Evolutionary conservation across 2,329 filamentous ascomycete genomes (phyloP).

Genomic region (Septoria linicola): DNA sequence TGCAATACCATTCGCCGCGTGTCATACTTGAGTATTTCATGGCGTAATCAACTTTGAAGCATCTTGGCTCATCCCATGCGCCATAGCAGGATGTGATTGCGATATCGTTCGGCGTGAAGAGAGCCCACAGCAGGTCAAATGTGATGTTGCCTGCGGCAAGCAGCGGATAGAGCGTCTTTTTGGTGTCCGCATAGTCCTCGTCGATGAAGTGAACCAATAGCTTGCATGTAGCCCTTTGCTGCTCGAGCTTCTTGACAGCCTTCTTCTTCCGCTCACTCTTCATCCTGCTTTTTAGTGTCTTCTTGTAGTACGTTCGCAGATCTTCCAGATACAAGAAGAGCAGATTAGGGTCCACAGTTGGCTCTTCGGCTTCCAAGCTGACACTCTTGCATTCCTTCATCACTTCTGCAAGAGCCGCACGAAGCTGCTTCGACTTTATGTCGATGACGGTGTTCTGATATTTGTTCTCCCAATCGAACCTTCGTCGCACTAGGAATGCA

Average conservation of each 20-base stretch:
- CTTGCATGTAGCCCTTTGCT: conserved; percentile 66
- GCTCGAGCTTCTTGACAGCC: conserved; percentile 56
- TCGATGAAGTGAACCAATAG: conserved; percentile 75
- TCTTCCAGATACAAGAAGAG: conserved; percentile 70
- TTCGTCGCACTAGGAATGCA: conserved; percentile 77
- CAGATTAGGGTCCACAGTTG: conserved; percentile 56
- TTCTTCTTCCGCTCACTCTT: conserved; percentile 63
- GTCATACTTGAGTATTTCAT: conserved; percentile 68
- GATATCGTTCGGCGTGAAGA: conserved; percentile 84
- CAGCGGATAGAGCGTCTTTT: conserved; percentile 78
- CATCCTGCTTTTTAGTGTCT: conserved; percentile 60
- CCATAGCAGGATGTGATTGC: conserved; percentile 76
- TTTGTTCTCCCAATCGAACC: conserved; percentile 82
- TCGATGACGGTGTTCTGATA: conserved; percentile 73
- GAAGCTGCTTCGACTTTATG: conserved; percentile 78
- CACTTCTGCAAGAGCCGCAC: conserved; percentile 67
- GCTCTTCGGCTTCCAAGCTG: conserved; percentile 76
- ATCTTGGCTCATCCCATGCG: conserved; percentile 70
- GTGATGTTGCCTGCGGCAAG: conserved; percentile 80
- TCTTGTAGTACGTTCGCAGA: conserved; percentile 60
- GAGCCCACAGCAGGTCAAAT: conserved; percentile 82
- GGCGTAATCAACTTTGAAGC: conserved; percentile 77
- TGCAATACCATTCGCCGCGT: conserved; percentile 70
- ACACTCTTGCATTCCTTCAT: conserved; percentile 76
- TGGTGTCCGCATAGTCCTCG: conserved; percentile 73